Evolutionary conservation across 768 basidiomycete species (phyloP).

Genomic region (Gloeopeniophorella convolvens): DNA sequence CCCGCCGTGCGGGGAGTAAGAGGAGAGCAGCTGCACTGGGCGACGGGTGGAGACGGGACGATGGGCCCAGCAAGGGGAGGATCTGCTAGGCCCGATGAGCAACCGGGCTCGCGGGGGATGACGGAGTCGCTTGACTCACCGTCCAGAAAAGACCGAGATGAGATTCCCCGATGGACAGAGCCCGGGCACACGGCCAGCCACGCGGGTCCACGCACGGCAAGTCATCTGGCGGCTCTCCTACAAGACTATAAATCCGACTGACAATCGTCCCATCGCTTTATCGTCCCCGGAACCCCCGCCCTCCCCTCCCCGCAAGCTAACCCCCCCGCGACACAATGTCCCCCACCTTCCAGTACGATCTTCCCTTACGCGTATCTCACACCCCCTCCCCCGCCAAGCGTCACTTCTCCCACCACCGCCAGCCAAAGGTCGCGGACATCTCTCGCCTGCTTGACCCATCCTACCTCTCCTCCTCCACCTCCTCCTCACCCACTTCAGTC

Average conservation of each 20-base stretch:
- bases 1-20: too few relatives aligned
- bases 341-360: constrained; percentile 22
- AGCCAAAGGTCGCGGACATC: constrained; percentile 39
- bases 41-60: too few relatives aligned
- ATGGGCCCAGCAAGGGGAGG: too few relatives aligned
- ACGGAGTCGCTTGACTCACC: constrained; percentile 6
- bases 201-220: too few relatives aligned
- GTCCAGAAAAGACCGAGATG: constrained; percentile 16
- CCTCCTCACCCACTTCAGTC: constrained; percentile 30
- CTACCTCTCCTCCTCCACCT: constrained; percentile 37
- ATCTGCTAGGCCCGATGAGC: too few relatives aligned
- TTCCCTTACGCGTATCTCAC: constrained; percentile 26
- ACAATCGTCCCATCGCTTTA: background rate
- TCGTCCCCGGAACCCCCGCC: background rate
- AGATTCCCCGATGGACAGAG: constrained; percentile 13
- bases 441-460: constrained; percentile 60
- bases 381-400: constrained; percentile 29
- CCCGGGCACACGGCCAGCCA: too few relatives aligned
- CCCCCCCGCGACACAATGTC: constrained; percentile 3
- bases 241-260: constrained; percentile 15
- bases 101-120: too few relatives aligned
- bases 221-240: too few relatives aligned
- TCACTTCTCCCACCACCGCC: constrained; percentile 12
- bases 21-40: too few relatives aligned
- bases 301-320: background rate